phyloP scores from a whole-genome alignment of 75 land plant species.

The Azolla pinnata region DNA sequence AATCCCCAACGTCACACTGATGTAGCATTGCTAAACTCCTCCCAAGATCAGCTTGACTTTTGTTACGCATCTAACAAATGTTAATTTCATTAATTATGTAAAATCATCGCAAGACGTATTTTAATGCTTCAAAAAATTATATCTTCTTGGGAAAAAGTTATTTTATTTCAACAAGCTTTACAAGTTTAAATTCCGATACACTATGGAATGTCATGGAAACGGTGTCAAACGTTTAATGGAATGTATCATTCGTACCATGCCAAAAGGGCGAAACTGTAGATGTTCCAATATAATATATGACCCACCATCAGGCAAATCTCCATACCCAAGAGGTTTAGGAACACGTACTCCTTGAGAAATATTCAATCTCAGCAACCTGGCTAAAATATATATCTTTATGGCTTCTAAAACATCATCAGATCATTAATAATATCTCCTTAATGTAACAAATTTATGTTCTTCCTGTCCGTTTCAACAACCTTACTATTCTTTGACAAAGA shows the following conservation, averaged over 20 bases:
- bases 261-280: conserved; percentile 28
- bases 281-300: conserved; percentile 30
- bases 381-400: too few relatives aligned
- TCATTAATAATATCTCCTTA: too few relatives aligned
- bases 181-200: not conserved
- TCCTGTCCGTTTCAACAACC: too few relatives aligned
- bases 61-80: conserved; percentile 15
- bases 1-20: conserved; percentile 16
- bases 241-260: conserved; percentile 16
- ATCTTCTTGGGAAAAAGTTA: not conserved
- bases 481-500: too few relatives aligned
- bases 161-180: not conserved
- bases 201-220: not conserved
- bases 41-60: conserved; percentile 21
- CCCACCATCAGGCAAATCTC: conserved; percentile 23
- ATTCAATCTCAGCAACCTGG: conserved; percentile 14
- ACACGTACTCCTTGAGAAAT: conserved; percentile 7
- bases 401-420: too few relatives aligned
- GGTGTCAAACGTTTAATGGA: not conserved
- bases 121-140: not conserved
- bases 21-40: conserved; percentile 19
- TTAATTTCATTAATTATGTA: not conserved
- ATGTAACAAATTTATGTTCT: too few relatives aligned
- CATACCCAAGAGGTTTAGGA: conserved; percentile 20
- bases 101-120: not conserved